A percentile compares a stretch with the other conserved stretches of the same genome.
Conservation (phyloP, 2,329 filamentous ascomycete genomes). For the Talaromyces albobiverticillius region DNA sequence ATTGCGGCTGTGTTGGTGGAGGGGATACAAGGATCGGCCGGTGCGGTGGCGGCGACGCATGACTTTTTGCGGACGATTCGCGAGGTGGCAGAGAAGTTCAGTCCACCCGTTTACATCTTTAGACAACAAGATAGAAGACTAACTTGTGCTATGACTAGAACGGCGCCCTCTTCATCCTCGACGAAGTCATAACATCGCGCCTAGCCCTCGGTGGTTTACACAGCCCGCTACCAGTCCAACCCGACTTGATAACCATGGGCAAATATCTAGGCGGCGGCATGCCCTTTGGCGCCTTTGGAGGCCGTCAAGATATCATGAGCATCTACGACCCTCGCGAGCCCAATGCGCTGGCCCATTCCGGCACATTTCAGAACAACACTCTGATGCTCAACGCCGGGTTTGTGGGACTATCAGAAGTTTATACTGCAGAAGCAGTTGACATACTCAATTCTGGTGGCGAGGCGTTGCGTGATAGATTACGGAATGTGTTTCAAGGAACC, state of each 20-base stretch:
- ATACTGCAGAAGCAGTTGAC: background rate
- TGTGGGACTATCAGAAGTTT: background rate
- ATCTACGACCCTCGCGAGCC: background rate
- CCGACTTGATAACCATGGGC: slow-evolving; percentile 3
- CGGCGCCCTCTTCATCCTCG: background rate
- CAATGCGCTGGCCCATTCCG: background rate
- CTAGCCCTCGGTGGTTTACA: background rate
- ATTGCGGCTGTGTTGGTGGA: slow-evolving; percentile 1
- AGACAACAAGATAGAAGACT: no score
- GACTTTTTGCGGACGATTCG: background rate
- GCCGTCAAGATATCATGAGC: slow-evolving; percentile 3
- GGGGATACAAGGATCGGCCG: background rate
- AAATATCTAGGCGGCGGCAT: slow-evolving; percentile 4
- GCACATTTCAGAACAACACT: slow-evolving; percentile 2
- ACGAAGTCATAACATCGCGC: slow-evolving; percentile 5
- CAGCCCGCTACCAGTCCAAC: background rate
- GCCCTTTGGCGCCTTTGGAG: slow-evolving; percentile 3
- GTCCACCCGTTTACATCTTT: no score
- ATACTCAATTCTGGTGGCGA: background rate
- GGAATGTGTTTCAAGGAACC: no score
- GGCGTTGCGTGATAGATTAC: no score
- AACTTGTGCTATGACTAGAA: no score
- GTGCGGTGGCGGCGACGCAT: background rate
- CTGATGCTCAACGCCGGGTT: background rate
- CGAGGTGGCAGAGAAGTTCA: background rate